Conservation (phyloP, 257 asterid genomes). For the Hygrophila difformis region DNA sequence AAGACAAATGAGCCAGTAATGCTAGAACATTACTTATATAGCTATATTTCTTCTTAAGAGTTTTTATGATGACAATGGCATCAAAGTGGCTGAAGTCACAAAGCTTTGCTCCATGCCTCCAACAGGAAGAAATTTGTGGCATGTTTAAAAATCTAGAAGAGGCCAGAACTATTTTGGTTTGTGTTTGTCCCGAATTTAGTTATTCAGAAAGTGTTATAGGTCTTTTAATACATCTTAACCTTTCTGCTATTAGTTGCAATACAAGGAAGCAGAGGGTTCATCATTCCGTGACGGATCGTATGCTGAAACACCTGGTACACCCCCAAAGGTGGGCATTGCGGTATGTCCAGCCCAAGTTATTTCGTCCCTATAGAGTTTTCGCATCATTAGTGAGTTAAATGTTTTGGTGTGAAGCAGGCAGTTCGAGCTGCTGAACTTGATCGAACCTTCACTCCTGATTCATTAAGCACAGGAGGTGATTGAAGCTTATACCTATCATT, state of each 20-base stretch:
- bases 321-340: slow-evolving; percentile 64
- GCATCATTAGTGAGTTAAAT: slow-evolving; percentile 2
- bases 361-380: background rate
- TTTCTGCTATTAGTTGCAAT: slow-evolving; percentile 49
- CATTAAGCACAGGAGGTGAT: slow-evolving; percentile 61
- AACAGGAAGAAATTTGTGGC: slow-evolving; percentile 5
- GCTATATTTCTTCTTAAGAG: background rate
- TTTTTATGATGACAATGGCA: background rate
- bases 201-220: background rate
- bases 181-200: too few relatives aligned
- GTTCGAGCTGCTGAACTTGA: slow-evolving; percentile 67
- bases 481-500: background rate
- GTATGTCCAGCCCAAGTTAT: background rate
- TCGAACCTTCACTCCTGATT: slow-evolving; percentile 68
- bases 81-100: slow-evolving; percentile 4
- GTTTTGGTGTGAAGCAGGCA: slow-evolving; percentile 41
- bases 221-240: slow-evolving; percentile 6
- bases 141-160: background rate
- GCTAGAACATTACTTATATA: background rate
- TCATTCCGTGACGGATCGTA: slow-evolving; percentile 74
- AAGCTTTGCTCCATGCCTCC: background rate
- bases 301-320: slow-evolving; percentile 90
- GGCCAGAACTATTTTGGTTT: too few relatives aligned
- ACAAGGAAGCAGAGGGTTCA: slow-evolving; percentile 88
- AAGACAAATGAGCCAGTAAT: too few relatives aligned